Conservation (phyloP, 148 eudicot species). For the Selenicereus undatus region DNA sequence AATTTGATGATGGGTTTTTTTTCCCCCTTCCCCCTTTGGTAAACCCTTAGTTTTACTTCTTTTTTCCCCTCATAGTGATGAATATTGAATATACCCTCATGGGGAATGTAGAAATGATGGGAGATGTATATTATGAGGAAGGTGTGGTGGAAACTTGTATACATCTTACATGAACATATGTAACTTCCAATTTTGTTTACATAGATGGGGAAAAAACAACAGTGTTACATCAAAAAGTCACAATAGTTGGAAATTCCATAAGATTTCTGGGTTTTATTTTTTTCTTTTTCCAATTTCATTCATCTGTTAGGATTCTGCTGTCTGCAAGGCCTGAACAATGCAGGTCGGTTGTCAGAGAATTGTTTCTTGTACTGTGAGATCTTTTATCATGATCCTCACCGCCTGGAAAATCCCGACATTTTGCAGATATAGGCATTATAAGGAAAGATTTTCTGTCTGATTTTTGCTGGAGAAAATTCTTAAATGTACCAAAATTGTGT, state of each 20-base stretch:
- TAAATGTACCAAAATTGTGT: neutral
- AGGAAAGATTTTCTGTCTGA: neutral
- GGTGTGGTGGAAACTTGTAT: constrained; percentile 17
- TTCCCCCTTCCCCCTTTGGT: neutral
- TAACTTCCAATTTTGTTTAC: constrained; percentile 23
- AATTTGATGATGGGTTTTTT: constrained; percentile 10
- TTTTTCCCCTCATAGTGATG: constrained; percentile 8
- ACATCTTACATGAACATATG: constrained; percentile 33
- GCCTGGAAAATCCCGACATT: constrained; percentile 18
- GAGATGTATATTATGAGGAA: constrained; percentile 28
- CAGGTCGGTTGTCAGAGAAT: neutral
- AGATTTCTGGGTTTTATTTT: neutral
- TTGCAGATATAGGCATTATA: constrained; percentile 11
- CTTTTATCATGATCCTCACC: constrained; percentile 21
- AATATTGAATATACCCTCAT: constrained; percentile 22
- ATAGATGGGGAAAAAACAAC: too few species aligned
- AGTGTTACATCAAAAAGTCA: neutral
- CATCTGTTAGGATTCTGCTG: neutral
- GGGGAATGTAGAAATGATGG: constrained; percentile 25
- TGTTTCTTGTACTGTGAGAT: neutral
- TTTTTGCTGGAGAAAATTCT: constrained; percentile 5
- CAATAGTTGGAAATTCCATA: too few species aligned
- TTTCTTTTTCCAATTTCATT: neutral
- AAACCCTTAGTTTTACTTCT: neutral
- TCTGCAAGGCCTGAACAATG: constrained; percentile 3